Conservation (phyloP, 164 flowering plant genomes). For the Brasenia schreberi region DNA sequence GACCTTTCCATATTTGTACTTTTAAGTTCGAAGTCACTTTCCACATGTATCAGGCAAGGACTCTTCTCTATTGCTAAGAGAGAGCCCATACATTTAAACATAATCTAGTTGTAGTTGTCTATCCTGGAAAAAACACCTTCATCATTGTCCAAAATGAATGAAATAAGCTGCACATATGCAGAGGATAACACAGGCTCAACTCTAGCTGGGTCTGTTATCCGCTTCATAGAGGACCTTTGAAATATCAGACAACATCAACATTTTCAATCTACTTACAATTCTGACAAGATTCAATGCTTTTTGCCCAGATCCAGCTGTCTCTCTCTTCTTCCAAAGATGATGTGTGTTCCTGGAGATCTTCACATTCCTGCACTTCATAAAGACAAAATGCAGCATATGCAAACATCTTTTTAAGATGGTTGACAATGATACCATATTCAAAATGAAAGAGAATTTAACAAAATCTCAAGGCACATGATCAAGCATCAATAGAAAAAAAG, state of each 20-base stretch:
- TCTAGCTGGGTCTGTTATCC: no score
- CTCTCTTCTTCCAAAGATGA: slow-evolving; percentile 82
- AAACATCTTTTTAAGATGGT: background rate
- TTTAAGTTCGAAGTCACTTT: no score
- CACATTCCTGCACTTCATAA: slow-evolving; percentile 13
- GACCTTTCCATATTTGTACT: no score
- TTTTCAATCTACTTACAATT: slow-evolving; percentile 29
- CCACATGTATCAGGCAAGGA: no score
- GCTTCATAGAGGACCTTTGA: background rate
- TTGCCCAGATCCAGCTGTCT: slow-evolving; percentile 73
- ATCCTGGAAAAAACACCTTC: no score
- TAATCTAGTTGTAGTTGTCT: no score
- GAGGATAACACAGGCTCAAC: no score
- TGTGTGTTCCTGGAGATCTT: slow-evolving; percentile 39
- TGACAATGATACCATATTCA: background rate
- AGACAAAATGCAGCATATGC: background rate
- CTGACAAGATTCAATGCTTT: slow-evolving; percentile 73
- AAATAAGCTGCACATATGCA: background rate
- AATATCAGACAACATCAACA: background rate
- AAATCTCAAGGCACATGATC: background rate
- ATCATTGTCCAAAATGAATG: background rate
- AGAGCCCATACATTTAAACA: no score
- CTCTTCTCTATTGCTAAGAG: no score
- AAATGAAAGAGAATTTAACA: no score
- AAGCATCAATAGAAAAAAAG: no score